Conservation (phyloP, 2,329 filamentous ascomycete species). For the Ceratocystis harringtonii region DNA sequence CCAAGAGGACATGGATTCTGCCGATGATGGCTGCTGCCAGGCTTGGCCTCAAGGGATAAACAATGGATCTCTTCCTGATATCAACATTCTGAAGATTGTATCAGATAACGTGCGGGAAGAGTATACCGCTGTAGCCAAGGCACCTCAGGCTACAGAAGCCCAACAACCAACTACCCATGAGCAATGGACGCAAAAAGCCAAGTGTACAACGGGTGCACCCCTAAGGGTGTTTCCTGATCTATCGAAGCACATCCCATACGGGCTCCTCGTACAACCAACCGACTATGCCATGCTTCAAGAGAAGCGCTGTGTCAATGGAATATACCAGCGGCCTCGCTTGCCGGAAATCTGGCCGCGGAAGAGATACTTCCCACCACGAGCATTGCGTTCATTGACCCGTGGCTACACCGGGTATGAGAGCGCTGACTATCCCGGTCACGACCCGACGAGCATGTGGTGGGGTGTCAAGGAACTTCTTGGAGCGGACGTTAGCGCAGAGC, state of each 20-base stretch:
- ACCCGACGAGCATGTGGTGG: slow-evolving; percentile 17
- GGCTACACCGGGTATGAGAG: not conserved
- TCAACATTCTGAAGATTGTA: not conserved
- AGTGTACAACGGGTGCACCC: no score
- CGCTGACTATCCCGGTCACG: not conserved
- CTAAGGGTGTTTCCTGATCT: not conserved
- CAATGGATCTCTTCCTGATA: not conserved
- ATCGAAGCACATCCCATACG: not conserved
- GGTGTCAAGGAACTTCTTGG: slow-evolving; percentile 21
- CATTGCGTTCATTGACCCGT: not conserved
- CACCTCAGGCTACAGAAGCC: no score
- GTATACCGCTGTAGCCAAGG: not conserved
- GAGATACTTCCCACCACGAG: slow-evolving; percentile 7
- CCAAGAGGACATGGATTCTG: not conserved
- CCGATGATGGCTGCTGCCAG: not conserved
- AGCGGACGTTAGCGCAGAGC: slow-evolving; percentile 19
- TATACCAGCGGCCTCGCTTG: slow-evolving; percentile 4
- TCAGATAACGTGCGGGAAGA: not conserved
- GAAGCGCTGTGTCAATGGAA: not conserved
- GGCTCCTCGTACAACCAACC: not conserved
- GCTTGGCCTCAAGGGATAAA: not conserved
- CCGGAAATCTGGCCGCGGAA: slow-evolving; percentile 4
- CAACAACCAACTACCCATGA: not conserved
- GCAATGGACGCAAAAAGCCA: not conserved
- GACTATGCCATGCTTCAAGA: not conserved